Evolutionary conservation across 2,329 filamentous ascomycete genomes (phyloP).

Genomic region (Aspergillus texensis): DNA sequence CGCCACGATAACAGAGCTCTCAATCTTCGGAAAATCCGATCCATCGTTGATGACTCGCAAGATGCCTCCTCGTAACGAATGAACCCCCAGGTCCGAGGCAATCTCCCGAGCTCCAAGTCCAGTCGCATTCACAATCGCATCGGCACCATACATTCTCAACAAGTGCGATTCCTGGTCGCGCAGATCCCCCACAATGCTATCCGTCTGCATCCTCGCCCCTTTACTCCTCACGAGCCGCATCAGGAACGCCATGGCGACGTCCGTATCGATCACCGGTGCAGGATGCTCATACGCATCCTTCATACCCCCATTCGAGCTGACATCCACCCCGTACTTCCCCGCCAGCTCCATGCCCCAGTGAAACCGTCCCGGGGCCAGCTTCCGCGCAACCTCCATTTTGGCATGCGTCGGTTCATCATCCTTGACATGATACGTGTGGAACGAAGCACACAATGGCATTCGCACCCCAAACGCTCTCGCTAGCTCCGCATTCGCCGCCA

Average conservation of each 20-base stretch:
- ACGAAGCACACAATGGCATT: slow-evolving; percentile 4
- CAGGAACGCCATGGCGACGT: slow-evolving; percentile 48
- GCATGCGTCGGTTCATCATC: background rate
- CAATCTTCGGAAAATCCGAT: slow-evolving; percentile 44
- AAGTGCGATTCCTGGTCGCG: background rate
- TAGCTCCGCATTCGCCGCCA: slow-evolving; percentile 1
- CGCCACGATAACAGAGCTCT: slow-evolving; percentile 45
- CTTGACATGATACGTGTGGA: background rate
- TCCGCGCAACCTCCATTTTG: background rate
- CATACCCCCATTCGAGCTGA: slow-evolving; percentile 31
- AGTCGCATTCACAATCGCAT: slow-evolving; percentile 50
- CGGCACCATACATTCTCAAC: background rate
- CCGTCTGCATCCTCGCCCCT: slow-evolving; percentile 39
- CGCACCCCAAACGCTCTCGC: background rate
- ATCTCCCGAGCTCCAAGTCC: slow-evolving; percentile 46
- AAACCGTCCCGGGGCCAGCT: background rate
- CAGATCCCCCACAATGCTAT: background rate
- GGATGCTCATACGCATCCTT: slow-evolving; percentile 49
- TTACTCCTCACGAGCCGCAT: slow-evolving; percentile 46
- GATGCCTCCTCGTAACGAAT: slow-evolving; percentile 49
- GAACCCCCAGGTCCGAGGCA: slow-evolving; percentile 45
- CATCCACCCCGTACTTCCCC: slow-evolving; percentile 25
- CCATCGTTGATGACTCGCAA: slow-evolving; percentile 53
- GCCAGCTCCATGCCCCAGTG: background rate
- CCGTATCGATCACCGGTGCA: slow-evolving; percentile 52